Conservation (phyloP, 225 moss, liverwort and hornwort species). For the Takakia lepidozioides region DNA sequence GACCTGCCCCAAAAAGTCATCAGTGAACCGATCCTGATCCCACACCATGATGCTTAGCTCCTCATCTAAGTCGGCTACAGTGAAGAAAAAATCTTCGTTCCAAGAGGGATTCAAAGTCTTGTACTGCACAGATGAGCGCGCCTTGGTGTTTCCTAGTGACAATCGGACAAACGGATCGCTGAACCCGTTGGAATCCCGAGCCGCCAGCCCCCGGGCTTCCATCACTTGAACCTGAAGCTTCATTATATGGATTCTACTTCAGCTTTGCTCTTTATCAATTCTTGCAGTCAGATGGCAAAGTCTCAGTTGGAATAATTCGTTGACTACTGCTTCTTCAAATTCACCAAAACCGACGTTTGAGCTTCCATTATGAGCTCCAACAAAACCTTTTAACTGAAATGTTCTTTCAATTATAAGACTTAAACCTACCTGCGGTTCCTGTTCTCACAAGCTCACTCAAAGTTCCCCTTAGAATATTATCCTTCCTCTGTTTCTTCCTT, state of each 20-base stretch:
- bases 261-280: too few species aligned
- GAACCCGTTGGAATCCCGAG: slow-evolving; percentile 56
- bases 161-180: slow-evolving; percentile 75
- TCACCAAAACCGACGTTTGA: too few species aligned
- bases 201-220: slow-evolving; percentile 51
- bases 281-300: too few species aligned
- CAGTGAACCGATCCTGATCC: slow-evolving; percentile 62
- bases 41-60: slow-evolving; percentile 61
- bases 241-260: slow-evolving; percentile 16
- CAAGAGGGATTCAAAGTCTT: slow-evolving; percentile 66
- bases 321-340: too few species aligned
- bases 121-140: slow-evolving; percentile 56
- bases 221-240: slow-evolving; percentile 69
- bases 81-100: slow-evolving; percentile 82
- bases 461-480: too few species aligned
- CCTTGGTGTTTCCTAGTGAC: slow-evolving; percentile 50
- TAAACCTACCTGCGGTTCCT: too few species aligned
- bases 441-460: too few species aligned
- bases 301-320: too few species aligned
- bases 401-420: too few species aligned
- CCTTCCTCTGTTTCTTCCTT: too few species aligned
- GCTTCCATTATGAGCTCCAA: too few species aligned
- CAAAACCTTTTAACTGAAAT: too few species aligned
- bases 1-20: slow-evolving; percentile 66
- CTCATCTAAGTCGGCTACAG: slow-evolving; percentile 46